These are phyloP conservation scores for Fusarium metavorans DNA, from an alignment of 2,329 filamentous ascomycete genomes.

Conservation along the genomic window DNA sequence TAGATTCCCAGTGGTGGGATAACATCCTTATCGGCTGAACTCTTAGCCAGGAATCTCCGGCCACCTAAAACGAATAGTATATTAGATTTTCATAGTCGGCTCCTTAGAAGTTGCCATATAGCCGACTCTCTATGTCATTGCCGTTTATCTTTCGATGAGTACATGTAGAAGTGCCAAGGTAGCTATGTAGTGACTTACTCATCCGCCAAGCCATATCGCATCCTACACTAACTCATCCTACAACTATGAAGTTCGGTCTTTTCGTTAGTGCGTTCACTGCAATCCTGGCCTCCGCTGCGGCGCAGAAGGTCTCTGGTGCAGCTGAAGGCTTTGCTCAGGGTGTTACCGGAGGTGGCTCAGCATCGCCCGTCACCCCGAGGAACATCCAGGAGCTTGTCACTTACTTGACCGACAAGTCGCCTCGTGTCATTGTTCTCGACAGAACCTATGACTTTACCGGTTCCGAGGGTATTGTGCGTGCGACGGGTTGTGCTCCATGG, in stretches of 20 bases:
- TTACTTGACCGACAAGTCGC: not conserved
- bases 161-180: not conserved
- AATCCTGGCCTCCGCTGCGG: not conserved
- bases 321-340: not conserved
- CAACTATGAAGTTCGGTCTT: not conserved
- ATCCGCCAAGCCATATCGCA: not conserved
- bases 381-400: not conserved
- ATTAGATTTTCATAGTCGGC: too few relatives aligned
- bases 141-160: too few relatives aligned
- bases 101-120: not conserved
- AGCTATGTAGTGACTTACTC: not conserved
- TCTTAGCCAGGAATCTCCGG: too few relatives aligned
- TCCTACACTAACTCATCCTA: not conserved
- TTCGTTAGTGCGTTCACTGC: not conserved
- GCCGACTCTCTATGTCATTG: not conserved
- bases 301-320: not conserved
- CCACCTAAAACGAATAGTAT: not conserved
- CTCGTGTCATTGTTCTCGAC: not conserved
- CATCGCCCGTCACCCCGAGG: not conserved
- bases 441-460: not conserved
- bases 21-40: too few relatives aligned
- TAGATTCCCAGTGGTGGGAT: not conserved
- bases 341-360: not conserved
- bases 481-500: not conserved
- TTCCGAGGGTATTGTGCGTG: not conserved